Evolutionary conservation across 208 protist genomes (phyloP).

Genomic region (Crithidia brevicula): DNA sequence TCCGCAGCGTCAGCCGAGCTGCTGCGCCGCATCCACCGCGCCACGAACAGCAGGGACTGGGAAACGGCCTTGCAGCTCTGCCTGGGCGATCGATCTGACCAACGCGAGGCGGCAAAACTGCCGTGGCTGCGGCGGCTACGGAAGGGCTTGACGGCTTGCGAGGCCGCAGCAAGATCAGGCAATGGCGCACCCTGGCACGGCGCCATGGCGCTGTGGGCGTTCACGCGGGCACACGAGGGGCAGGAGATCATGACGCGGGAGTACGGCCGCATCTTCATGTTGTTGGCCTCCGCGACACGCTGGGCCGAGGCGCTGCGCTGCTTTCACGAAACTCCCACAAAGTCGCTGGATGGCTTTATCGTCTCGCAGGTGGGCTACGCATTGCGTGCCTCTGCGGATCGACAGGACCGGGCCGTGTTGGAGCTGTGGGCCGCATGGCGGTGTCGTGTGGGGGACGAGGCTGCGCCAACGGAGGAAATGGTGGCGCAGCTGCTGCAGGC

Average conservation of each 20-base stretch:
- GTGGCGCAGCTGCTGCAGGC: conserved; percentile 49
- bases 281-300: conserved; percentile 53
- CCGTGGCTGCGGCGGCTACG: conserved; percentile 40
- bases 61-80: conserved; percentile 40
- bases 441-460: conserved; percentile 53
- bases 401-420: conserved; percentile 35
- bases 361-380: conserved; percentile 63
- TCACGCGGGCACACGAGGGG: neutral
- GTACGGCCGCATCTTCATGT: conserved; percentile 53
- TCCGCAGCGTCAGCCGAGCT: neutral
- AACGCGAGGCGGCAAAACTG: neutral
- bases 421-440: conserved; percentile 76
- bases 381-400: conserved; percentile 24
- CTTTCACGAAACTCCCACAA: conserved; percentile 33
- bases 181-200: conserved; percentile 25
- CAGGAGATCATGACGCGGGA: conserved; percentile 17
- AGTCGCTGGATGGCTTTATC: conserved; percentile 56
- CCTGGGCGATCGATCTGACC: neutral
- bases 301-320: conserved; percentile 58
- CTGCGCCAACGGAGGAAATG: conserved; percentile 52
- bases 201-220: conserved; percentile 33
- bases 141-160: conserved; percentile 49
- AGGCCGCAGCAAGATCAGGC: conserved; percentile 9
- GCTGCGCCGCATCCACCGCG: conserved; percentile 37
- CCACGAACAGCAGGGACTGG: conserved; percentile 62